Evolutionary conservation across 768 basidiomycete species (phyloP).

Genomic region (Termitomyces sp.): DNA sequence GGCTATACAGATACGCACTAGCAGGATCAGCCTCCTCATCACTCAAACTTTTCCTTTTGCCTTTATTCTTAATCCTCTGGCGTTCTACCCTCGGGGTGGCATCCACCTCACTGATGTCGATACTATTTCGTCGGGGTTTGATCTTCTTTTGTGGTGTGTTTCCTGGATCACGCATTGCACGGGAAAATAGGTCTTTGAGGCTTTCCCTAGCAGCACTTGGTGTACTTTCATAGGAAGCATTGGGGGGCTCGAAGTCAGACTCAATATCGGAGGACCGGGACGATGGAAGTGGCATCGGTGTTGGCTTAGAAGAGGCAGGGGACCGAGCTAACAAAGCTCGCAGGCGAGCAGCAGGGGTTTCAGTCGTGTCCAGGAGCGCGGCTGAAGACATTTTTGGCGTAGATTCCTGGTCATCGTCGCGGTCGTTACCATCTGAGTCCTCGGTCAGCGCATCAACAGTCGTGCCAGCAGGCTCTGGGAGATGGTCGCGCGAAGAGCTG

Average conservation of each 20-base stretch:
- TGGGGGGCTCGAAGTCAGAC: conserved; percentile 57
- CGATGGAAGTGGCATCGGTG: conserved; percentile 25
- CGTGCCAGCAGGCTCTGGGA: conserved; percentile 30
- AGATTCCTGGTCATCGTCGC: conserved; percentile 37
- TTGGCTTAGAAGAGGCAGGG: conserved; percentile 33
- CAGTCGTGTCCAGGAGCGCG: conserved; percentile 22
- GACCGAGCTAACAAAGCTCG: conserved; percentile 59
- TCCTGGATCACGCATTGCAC: conserved; percentile 61
- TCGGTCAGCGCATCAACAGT: conserved; percentile 24
- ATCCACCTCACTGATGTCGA: conserved; percentile 61
- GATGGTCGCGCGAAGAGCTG: conserved; percentile 32
- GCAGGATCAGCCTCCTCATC: conserved; percentile 61
- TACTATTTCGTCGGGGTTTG: conserved; percentile 53
- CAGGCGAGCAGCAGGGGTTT: conserved; percentile 60
- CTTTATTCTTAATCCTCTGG: conserved; percentile 43
- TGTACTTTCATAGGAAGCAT: conserved; percentile 29
- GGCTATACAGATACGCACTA: conserved; percentile 38
- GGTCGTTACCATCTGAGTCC: conserved; percentile 25
- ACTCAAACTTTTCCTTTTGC: conserved; percentile 58
- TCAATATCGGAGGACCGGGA: conserved; percentile 47
- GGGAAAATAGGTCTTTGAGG: conserved; percentile 65
- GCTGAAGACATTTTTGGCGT: conserved; percentile 36
- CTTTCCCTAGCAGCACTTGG: conserved; percentile 56
- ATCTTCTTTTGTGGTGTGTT: conserved; percentile 58
- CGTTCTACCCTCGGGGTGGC: conserved; percentile 44